Evolutionary conservation across 2,329 filamentous ascomycete species (phyloP), one percentile per base, ranked within the genome.

Genomic region (Aspergillus fructus): DNA sequence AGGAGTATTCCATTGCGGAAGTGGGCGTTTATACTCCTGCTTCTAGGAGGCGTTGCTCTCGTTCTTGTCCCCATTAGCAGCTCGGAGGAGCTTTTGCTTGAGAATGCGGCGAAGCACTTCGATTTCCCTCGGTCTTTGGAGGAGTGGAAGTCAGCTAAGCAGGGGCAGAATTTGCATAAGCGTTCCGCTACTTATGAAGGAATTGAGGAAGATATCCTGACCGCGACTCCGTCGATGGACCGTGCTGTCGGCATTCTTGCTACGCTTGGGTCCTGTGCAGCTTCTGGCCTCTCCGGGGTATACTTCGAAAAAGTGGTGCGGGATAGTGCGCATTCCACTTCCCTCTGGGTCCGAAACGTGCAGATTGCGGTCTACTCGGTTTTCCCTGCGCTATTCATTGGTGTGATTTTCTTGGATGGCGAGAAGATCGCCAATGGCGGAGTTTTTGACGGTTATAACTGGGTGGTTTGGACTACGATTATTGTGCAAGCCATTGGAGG

Each of bases 391-490:
- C 80, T 97, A 0, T 86, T 97, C 56, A 82, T 96, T 52, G 94
- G 93, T 1, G 88, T 97, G 5, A 77, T 96, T 3, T 90, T 90
- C 76, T 90, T 91, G 62, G 94, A 99, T 64, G 94, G 93, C 24
- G 85, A 87, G 59, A 88, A 89, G 41, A 92, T 99, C 62, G 83
- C 88, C 24, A 85, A 89, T 72, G 86, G 90, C 61, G 94, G 94
- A 12, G 96, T 97, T 75, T 97, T 99, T 66, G 89, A 90, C 56
- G 94, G 94, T 3, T 99, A 97, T 76, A 97, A 96, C 71, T 89
- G 85, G 81, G 82, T 93, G 19, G 93, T 97, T 3, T 97, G 93
- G 92, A 81, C 86, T 5, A 89, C 92, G 4, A 90, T 97, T 64
- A 71, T 86, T 5, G 83, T 94, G 58, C 94, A 99, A 72, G 90